Conservation (phyloP, 2,329 filamentous ascomycete genomes). For the Colletotrichum spaethianum region DNA sequence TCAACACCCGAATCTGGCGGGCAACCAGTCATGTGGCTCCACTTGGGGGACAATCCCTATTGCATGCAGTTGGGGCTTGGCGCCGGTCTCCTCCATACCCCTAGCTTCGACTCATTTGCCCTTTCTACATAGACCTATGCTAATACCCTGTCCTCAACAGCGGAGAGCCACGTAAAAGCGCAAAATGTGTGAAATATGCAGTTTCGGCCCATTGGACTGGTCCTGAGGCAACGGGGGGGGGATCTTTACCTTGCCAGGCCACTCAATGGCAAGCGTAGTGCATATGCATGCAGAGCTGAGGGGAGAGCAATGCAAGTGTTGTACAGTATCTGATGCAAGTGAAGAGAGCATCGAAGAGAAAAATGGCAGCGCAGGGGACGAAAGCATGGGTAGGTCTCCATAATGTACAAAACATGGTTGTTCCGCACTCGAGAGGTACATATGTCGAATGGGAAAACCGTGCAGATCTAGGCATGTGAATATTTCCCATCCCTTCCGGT, state of each 20-base stretch:
- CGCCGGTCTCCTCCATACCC: slow-evolving; percentile 10
- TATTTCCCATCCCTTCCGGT: slow-evolving; percentile 21
- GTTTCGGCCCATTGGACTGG: background rate
- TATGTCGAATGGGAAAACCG: background rate
- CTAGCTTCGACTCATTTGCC: slow-evolving; percentile 20
- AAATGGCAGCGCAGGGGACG: background rate
- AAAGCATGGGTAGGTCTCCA: slow-evolving; percentile 12
- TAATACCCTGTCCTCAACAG: background rate
- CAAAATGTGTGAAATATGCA: background rate
- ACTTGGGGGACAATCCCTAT: slow-evolving; percentile 23
- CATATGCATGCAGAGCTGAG: slow-evolving; percentile 12
- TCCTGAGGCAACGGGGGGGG: background rate
- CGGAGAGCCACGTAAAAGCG: background rate
- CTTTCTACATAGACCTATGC: background rate
- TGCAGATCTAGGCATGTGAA: slow-evolving; percentile 34
- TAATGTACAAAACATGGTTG: background rate
- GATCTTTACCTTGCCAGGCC: background rate
- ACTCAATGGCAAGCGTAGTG: slow-evolving; percentile 2
- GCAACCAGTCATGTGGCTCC: slow-evolving; percentile 42
- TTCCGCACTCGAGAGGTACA: background rate
- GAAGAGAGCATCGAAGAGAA: background rate
- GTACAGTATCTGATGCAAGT: background rate
- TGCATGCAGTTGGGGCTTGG: slow-evolving; percentile 31
- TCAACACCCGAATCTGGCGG: slow-evolving; percentile 27
- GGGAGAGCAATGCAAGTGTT: slow-evolving; percentile 13